These are phyloP conservation scores for Trapa incisa DNA, from an alignment of 345 rosid genomes.

Conservation along the genomic window DNA sequence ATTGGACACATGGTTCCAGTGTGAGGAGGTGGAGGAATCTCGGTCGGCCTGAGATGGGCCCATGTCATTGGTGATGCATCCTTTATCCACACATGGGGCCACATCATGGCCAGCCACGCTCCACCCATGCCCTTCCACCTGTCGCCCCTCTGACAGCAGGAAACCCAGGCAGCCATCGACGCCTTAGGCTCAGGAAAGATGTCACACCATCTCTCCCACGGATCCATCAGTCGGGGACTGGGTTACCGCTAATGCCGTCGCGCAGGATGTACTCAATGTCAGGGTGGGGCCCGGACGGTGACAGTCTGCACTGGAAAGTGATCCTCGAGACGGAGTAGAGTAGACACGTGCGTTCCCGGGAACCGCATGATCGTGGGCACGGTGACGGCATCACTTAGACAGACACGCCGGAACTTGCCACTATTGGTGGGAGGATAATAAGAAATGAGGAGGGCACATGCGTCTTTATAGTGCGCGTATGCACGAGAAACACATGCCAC, in stretches of 20 bases:
- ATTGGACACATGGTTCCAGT: constrained; percentile 62
- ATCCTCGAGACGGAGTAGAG: neutral
- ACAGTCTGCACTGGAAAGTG: constrained; percentile 22
- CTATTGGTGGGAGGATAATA: constrained; percentile 13
- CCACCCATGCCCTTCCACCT: constrained; percentile 16
- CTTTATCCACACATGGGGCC: constrained; percentile 42
- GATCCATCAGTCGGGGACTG: constrained; percentile 49
- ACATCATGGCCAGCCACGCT: constrained; percentile 16
- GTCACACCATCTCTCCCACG: constrained; percentile 17
- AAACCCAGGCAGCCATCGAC: neutral
- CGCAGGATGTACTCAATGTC: constrained; percentile 13
- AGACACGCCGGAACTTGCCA: constrained; percentile 27
- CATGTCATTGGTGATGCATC: constrained; percentile 59
- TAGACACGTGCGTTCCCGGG: constrained; percentile 4
- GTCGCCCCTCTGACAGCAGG: neutral
- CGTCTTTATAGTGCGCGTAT: too few species aligned
- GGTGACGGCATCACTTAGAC: constrained; percentile 21
- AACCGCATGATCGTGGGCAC: constrained; percentile 28
- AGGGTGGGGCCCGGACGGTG: constrained; percentile 18
- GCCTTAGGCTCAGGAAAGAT: constrained; percentile 5
- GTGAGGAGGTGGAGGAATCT: constrained; percentile 29
- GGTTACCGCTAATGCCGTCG: constrained; percentile 17
- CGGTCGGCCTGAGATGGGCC: constrained; percentile 67
- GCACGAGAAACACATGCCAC: too few species aligned
- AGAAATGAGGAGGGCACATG: neutral